Conservation (phyloP, 73 alveolate genomes). For the Paramecium biaurelia region DNA sequence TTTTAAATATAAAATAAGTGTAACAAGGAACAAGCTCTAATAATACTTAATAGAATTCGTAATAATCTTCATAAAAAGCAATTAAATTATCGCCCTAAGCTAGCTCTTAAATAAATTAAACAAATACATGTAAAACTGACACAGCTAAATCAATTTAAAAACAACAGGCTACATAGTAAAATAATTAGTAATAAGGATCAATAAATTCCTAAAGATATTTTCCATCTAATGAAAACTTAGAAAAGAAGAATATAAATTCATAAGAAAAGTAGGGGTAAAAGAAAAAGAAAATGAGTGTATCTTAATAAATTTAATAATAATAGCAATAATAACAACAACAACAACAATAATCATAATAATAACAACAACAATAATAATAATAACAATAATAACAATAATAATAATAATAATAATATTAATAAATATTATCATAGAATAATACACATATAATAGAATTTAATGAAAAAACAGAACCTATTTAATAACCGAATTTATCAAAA, state of each 20-base stretch:
- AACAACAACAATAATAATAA: background rate
- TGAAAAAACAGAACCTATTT: background rate
- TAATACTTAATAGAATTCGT: background rate
- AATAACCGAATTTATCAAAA: conserved; percentile 13
- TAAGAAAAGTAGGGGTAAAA: background rate
- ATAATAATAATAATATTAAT: background rate
- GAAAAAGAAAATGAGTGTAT: background rate
- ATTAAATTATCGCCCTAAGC: background rate
- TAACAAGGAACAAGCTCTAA: background rate
- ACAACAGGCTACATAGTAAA: background rate
- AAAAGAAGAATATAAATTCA: background rate
- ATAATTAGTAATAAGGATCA: background rate
- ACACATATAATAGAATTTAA: background rate
- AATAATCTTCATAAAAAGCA: background rate
- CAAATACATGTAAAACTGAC: background rate
- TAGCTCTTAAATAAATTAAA: background rate
- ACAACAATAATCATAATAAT: background rate
- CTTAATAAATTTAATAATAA: background rate
- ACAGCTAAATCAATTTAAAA: background rate
- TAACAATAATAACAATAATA: background rate
- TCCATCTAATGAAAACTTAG: background rate
- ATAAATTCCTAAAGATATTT: background rate
- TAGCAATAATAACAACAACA: background rate
- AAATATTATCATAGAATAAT: background rate
- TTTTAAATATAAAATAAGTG: background rate